Base-by-base conservation (phyloP, 1,139 yeast genomes). In the Zygotorulaspora mrakii region DNA sequence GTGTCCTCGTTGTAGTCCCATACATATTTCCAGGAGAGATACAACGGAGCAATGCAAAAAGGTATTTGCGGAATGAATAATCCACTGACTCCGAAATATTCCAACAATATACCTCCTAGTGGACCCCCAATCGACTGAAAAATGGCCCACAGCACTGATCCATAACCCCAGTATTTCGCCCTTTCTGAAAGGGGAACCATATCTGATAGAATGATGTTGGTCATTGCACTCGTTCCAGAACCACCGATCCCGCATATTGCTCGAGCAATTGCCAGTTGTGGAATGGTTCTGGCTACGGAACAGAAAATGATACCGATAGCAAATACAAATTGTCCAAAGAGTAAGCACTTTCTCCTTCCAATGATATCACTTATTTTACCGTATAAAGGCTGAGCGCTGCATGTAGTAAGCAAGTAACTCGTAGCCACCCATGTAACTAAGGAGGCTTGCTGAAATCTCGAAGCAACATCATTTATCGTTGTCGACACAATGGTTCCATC, bases 41-140 rank as follows among this genome's bases (percentile, higher is more conserved):
- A 20, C 64, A 74, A 50, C 62, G 66, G 42, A 3, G 57, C 23
- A 6, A 73, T 28, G 4, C 82, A 76, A 28, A 81, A 64, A 0
- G 95, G 95, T 1, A 73, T 71, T 54, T 76, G 82, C 23, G 69
- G 53, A 44, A 67, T 61, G 50, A 76, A 76, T 27, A 76, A 77
- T 53, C 68, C 70, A 53, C 82, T 73, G 94, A 95, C 85, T n/a
- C 46, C 46, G 31, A 43, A 40, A 39, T 39, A 40, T 7, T 27
- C 33, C 18, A 43, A 31, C 5, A 43, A 29, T 12, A 34, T 12
- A 12, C 46, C 44, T 17, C 46, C 46, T n/a, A 43, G 17, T 16
- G 46, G 44, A 7, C 46, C 42, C n/a, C 46, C 46, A 5, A 40
- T 26, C 13, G 42, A 37, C 23, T 43, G 46, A 21, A 37, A 37